phyloP scores from a whole-genome alignment of 2,329 filamentous ascomycete genomes.

The Microsporum audouinii region DNA sequence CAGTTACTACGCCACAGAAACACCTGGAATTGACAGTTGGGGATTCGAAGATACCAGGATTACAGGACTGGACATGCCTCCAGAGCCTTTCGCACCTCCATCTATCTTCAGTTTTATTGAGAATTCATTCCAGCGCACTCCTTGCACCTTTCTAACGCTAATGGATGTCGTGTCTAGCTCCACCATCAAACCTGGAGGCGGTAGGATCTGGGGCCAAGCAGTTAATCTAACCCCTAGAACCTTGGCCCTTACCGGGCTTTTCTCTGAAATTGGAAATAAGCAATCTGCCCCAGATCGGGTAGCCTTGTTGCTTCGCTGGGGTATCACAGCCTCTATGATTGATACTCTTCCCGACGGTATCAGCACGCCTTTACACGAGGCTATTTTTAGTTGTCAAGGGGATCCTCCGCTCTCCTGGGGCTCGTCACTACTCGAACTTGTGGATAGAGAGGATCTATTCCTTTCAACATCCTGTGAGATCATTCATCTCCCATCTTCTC shows the following conservation, averaged over 20 bases:
- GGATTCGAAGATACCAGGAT: constrained; percentile 45
- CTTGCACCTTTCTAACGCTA: constrained; percentile 39
- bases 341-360: constrained; percentile 79
- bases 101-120: constrained; percentile 49
- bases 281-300: constrained; percentile 52
- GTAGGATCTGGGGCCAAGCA: constrained; percentile 28
- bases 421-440: constrained; percentile 56
- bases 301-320: constrained; percentile 59
- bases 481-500: constrained; percentile 24
- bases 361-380: constrained; percentile 68
- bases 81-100: constrained; percentile 45
- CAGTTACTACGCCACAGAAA: constrained; percentile 50
- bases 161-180: constrained; percentile 36
- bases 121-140: constrained; percentile 25
- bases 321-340: constrained; percentile 52
- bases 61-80: constrained; percentile 33
- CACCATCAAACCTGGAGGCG: constrained; percentile 21
- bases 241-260: constrained; percentile 56
- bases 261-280: constrained; percentile 43
- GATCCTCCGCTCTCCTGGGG: constrained; percentile 69
- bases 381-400: constrained; percentile 73
- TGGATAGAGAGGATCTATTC: constrained; percentile 72
- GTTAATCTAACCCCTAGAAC: constrained; percentile 51
- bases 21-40: constrained; percentile 43
- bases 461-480: constrained; percentile 47